A percentile compares a stretch with the other conserved stretches of the same genome.
Evolutionary conservation across 2,329 filamentous ascomycete genomes (phyloP).

Genomic region (Microascus cirrosus): DNA sequence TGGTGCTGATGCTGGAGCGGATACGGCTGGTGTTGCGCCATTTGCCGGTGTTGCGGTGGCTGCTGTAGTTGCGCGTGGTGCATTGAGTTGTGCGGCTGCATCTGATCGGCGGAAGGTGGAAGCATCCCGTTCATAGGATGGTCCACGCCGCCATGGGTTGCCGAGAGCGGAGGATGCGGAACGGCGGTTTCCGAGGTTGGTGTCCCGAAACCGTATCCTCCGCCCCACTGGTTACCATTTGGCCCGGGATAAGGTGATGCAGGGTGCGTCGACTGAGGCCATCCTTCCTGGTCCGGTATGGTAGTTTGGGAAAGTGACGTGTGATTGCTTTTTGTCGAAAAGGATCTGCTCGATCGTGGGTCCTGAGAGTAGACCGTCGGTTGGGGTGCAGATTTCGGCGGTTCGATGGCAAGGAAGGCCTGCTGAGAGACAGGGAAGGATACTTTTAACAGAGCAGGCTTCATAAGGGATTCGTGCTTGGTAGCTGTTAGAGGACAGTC

Average conservation of each 20-base stretch:
- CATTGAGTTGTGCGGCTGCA: not conserved
- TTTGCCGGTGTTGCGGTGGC: not conserved
- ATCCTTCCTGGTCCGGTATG: conserved; percentile 1
- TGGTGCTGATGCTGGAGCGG: conserved; percentile 3
- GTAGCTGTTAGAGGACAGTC: conserved; percentile 8
- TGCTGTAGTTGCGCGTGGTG: conserved; percentile 1
- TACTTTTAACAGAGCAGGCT: not conserved
- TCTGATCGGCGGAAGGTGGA: not conserved
- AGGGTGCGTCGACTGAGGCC: conserved; percentile 1
- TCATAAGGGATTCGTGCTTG: conserved; percentile 6
- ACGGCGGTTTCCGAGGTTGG: not conserved
- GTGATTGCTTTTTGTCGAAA: not conserved
- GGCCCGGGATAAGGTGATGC: not conserved
- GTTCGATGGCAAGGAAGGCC: conserved; percentile 1
- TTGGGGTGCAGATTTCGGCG: not conserved
- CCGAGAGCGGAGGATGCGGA: not conserved
- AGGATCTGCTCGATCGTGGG: not conserved
- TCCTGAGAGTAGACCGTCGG: not conserved
- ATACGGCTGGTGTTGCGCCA: not conserved
- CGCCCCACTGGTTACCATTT: conserved; percentile 1
- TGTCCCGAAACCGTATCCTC: conserved; percentile 2
- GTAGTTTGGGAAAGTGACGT: not conserved
- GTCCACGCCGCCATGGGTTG: not conserved
- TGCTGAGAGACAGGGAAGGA: not conserved
- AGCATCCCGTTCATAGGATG: conserved; percentile 1